Base-by-base conservation (phyloP, 352 stramenopile species). In the Pythium plurisporium region DNA sequence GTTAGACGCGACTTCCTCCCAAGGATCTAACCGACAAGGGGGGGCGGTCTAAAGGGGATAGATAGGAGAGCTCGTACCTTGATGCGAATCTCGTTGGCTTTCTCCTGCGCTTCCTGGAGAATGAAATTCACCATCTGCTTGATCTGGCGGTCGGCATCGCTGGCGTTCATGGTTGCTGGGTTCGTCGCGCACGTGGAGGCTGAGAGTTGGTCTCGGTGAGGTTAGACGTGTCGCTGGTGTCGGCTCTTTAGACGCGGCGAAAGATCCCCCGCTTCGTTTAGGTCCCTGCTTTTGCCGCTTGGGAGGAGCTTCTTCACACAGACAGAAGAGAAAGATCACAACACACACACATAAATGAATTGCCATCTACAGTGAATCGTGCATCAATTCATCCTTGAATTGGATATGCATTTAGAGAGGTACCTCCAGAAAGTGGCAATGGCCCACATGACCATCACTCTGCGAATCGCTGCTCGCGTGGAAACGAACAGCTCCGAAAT, bases 111-210 rank as follows among this genome's bases (percentile, higher is more conserved):
- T 79, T 99, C 97, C 83, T 99, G 96, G 63, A 99, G 86, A 77
- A 99, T 99, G 79, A 99, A 99, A 71, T 99, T 99, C 66, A 96
- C 91, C 93, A 98, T 98, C 76, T 98, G 91, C 64, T 96, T 90
- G 76, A 98, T 98, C 75, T 91, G 83, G 56, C 83, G 81, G 77
- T 94, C 76, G 48, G 80, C 81, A 77, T 95, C 85, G 53, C 67
- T 80, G 44, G 78, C 75, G 72, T 89, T 95, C 85, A 95, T 95
- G 48, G 50, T 77, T 59, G 15, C 62, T 42, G 31, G 38, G n/a
- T n/a, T n/a, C n/a, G n/a, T n/a, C n/a, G n/a, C n/a, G n/a, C n/a
- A n/a, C n/a, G n/a, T n/a, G n/a, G n/a, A n/a, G n/a, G n/a, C n/a
- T n/a, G n/a, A n/a, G n/a, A n/a, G n/a, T n/a, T n/a, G n/a, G n/a